phyloP scores from a whole-genome alignment of 345 rosid genomes.

The Abelmoschus esculentus region DNA sequence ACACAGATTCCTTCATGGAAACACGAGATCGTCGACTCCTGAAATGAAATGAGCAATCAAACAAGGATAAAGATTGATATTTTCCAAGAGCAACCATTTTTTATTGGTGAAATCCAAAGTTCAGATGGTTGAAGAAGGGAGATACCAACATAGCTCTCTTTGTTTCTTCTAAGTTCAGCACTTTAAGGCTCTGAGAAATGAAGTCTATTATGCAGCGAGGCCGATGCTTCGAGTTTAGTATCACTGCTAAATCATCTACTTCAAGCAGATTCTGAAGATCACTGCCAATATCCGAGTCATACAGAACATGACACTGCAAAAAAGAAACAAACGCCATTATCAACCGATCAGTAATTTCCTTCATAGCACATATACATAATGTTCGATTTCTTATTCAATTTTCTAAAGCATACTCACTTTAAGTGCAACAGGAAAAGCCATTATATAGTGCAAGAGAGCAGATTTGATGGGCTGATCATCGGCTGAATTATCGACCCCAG shows the following conservation, averaged over 20 bases:
- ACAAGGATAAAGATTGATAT: too few species aligned
- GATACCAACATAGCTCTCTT: conserved; percentile 56
- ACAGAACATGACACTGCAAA: conserved; percentile 73
- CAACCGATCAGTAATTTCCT: not conserved
- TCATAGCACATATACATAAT: not conserved
- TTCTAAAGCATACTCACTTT: conserved; percentile 41
- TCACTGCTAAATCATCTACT: conserved; percentile 56
- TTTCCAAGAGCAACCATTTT: too few species aligned
- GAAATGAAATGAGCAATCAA: conserved; percentile 10
- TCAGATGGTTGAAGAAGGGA: not conserved
- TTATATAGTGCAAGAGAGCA: conserved; percentile 55
- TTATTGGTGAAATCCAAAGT: not conserved
- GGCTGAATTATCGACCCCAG: conserved; percentile 32
- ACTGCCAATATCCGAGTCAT: conserved; percentile 57
- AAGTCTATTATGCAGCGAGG: conserved; percentile 76
- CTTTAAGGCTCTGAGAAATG: conserved; percentile 58
- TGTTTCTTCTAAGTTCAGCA: conserved; percentile 54
- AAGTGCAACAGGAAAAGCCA: conserved; percentile 81
- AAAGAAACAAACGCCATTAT: not conserved
- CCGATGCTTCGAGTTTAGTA: conserved; percentile 66
- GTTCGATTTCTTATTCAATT: not conserved
- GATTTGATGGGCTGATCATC: conserved; percentile 38
- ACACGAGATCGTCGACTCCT: conserved; percentile 70
- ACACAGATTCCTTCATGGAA: conserved; percentile 82
- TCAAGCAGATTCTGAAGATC: conserved; percentile 64